Base-by-base conservation (phyloP, 257 asterid species). In the Solanum peruvianum region DNA sequence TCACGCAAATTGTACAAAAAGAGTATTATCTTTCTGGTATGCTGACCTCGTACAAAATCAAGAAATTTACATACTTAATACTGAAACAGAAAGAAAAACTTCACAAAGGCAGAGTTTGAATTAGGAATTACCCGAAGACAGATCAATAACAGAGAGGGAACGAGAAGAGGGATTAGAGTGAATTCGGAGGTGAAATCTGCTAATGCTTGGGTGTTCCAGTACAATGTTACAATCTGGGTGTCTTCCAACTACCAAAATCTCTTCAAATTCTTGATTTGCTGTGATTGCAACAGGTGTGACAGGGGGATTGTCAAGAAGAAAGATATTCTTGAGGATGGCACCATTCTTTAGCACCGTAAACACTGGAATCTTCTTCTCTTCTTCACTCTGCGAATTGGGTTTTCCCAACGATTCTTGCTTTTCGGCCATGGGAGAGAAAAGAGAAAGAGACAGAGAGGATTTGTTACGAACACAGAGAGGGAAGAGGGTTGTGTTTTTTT, bases 131-230 rank as follows among this genome's bases (percentile, higher is more conserved):
- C 99, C 98, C 4, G 98, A 96, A 47, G 93, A 91, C 76, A 95
- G 88, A 90, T 95, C 99, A 11, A 93, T 81, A 87, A 95, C 92
- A 44, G 76, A 91, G 81, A 96, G 94, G 47, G 92, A 91, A 4
- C 91, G 93, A 85, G 91, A 89, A 23, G 92, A 90, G 75, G 95
- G 95, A 15, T 88, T 85, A 25, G 97, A 92, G 89, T 93, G 93
- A 88, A 94, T 91, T 33, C 94, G 95, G 90, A 96, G 98, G 88
- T 96, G 98, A 83, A 94, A 95, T 96, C 99, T 90, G 92, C 98
- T 96, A 90, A 96, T 93, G 86, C 98, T 96, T 45, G 99, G 99
- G 85, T 96, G 98, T 92, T 94, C 98, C 95, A 96, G 69, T 64
- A 90, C 92, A 47, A 96, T 95, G 47, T 92, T 90, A 66, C 99